Percentiles rank a stretch among this genome's conserved stretches.
Evolutionary conservation across 768 basidiomycete species (phyloP).

Genomic region (Russula sp.): DNA sequence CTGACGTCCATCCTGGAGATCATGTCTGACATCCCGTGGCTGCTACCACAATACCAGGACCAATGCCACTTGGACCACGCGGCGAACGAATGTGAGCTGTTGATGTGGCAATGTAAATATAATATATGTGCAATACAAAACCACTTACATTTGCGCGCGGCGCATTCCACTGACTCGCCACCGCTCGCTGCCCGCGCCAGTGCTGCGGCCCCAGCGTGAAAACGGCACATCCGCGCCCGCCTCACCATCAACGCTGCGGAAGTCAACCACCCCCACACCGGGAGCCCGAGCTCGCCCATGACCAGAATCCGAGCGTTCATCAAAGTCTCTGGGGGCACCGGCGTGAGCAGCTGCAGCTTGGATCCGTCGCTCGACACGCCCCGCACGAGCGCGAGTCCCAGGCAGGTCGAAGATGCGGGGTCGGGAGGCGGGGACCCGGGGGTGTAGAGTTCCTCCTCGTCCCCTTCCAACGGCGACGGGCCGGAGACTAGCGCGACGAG

Average conservation of each 20-base stretch:
- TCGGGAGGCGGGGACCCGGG: slow-evolving; percentile 51
- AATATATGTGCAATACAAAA: not conserved
- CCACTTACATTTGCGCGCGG: slow-evolving; percentile 55
- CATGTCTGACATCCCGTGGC: slow-evolving; percentile 33
- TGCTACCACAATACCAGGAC: slow-evolving; percentile 37
- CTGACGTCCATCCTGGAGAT: slow-evolving; percentile 23
- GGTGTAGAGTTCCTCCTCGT: slow-evolving; percentile 48
- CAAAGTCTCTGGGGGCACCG: slow-evolving; percentile 58
- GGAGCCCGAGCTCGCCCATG: slow-evolving; percentile 85
- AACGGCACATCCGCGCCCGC: slow-evolving; percentile 61
- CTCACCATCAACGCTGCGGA: slow-evolving; percentile 39
- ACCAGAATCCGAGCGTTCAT: slow-evolving; percentile 50
- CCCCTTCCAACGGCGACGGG: too few species aligned
- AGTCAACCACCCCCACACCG: slow-evolving; percentile 83
- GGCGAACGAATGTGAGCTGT: slow-evolving; percentile 28
- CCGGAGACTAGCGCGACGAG: too few species aligned
- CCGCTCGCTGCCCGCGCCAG: slow-evolving; percentile 66
- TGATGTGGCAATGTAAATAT: not conserved
- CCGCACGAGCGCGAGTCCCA: slow-evolving; percentile 77
- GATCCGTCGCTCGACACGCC: slow-evolving; percentile 21
- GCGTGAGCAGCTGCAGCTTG: slow-evolving; percentile 74
- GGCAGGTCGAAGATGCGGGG: slow-evolving; percentile 55
- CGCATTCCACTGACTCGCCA: slow-evolving; percentile 84
- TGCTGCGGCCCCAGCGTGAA: slow-evolving; percentile 68
- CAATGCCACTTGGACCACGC: slow-evolving; percentile 18